These are phyloP conservation scores for Ephemerocybe angulata DNA, from an alignment of 768 basidiomycete genomes.

Conservation along the genomic window DNA sequence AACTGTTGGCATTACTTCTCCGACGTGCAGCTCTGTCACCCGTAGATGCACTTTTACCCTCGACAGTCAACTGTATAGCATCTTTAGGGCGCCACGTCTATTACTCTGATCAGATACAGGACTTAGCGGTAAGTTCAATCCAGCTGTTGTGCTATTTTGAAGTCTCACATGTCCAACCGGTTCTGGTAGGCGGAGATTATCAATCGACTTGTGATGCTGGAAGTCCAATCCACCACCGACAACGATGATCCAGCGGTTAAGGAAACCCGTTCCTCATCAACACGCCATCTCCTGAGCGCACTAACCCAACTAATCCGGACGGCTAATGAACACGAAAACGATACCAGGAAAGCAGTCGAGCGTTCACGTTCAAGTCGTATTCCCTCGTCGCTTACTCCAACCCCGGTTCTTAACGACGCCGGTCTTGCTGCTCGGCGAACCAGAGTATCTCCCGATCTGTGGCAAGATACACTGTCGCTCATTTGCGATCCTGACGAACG, in stretches of 20 bases:
- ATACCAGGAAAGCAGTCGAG: conserved; percentile 6
- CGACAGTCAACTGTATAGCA: conserved; percentile 71
- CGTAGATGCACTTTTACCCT: conserved; percentile 61
- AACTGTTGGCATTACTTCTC: conserved; percentile 68
- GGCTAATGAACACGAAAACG: conserved; percentile 47
- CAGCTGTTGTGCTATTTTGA: neutral
- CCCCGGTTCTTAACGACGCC: neutral
- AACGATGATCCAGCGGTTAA: neutral
- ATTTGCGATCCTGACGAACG: conserved; percentile 75
- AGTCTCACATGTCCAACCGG: conserved; percentile 3
- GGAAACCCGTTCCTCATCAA: conserved; percentile 53
- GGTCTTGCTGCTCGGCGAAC: conserved; percentile 54
- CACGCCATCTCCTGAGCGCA: conserved; percentile 66
- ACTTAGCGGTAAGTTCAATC: conserved; percentile 70
- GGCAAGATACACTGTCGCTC: conserved; percentile 87
- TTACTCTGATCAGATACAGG: conserved; percentile 94
- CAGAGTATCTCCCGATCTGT: conserved; percentile 74
- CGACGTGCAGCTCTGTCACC: conserved; percentile 62
- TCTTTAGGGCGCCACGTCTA: conserved; percentile 89
- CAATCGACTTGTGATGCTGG: conserved; percentile 65
- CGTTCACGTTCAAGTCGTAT: neutral
- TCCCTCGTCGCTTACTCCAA: neutral
- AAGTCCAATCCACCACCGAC: conserved; percentile 52
- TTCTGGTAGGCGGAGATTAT: conserved; percentile 65
- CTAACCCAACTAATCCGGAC: conserved; percentile 67